Evolutionary conservation across 208 protist genomes (phyloP), one percentile per base, ranked within the genome.

Genomic region (Crithidia brevicula): DNA sequence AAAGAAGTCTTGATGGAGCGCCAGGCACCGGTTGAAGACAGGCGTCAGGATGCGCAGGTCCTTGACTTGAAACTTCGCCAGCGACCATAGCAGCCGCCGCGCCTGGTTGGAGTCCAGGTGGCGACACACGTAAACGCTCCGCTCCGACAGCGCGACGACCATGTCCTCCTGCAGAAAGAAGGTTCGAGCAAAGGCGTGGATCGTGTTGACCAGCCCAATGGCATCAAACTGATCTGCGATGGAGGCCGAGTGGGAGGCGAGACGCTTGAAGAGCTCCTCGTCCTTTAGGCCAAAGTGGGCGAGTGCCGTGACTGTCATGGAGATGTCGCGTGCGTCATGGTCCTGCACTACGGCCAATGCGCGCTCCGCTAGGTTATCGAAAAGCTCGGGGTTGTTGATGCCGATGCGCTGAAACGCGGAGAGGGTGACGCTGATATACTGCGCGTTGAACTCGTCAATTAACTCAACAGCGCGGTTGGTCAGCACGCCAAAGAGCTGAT

Each of bases 351-450:
- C 92, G 9, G 92, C 89, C 27, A 97, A 72, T 28, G 92, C 86
- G 38, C 92, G 85, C 86, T 97, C 89, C 6, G 92, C 92, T 2
- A 97, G 69, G 80, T 97, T 97, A 65, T 97, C 92, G 47, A 97
- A 97, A 10, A 97, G 81, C 72, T 97, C 89, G 18, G 92, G 92
- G 69, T 97, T 97, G 75, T 95, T 95, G 74, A 97, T 97, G 38
- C 89, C 89, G 63, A 97, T 97, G 30, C 89, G 79, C 72, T 97
- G 92, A 67, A 97, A 97, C 34, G 92, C 85, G 52, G 82, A 69
- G 43, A 97, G 85, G 16, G 92, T 97, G 46, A 81, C 90, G 76
- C 89, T 93, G 79, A 97, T 97, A 74, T 86, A 90, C 72, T 94
- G 82, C 33, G 92, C 92, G 72, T 91, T 95, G 71, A 96, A 97